These are phyloP conservation scores for Prunus salicina DNA, from an alignment of 306 rosid species.

Conservation along the genomic window DNA sequence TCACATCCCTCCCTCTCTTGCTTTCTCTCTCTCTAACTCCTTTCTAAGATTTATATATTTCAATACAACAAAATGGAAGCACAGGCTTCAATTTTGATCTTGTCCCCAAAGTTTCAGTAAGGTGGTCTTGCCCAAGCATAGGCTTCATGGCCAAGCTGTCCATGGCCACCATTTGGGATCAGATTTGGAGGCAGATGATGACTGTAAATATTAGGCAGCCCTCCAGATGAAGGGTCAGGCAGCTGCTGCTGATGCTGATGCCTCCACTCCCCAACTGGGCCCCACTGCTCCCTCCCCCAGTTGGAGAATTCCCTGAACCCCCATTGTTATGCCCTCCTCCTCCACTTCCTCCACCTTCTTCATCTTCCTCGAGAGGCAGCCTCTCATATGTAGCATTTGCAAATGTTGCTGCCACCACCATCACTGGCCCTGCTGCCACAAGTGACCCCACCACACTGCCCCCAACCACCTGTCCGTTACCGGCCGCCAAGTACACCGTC, in stretches of 20 bases:
- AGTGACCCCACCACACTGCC: constrained; percentile 90
- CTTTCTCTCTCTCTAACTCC: neutral
- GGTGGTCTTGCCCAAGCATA: constrained; percentile 72
- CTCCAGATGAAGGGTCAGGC: constrained; percentile 57
- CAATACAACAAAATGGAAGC: neutral
- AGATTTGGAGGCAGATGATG: constrained; percentile 50
- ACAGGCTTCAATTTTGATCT: no score
- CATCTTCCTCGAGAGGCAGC: constrained; percentile 83
- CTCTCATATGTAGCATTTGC: constrained; percentile 93
- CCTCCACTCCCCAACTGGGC: constrained; percentile 33
- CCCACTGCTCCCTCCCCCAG: constrained; percentile 43
- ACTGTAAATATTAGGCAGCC: constrained; percentile 48
- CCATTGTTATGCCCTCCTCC: constrained; percentile 20
- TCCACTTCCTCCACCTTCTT: constrained; percentile 44
- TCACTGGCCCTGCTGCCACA: constrained; percentile 87
- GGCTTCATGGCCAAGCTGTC: constrained; percentile 65
- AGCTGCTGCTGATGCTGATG: constrained; percentile 11
- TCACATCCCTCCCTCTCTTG: neutral
- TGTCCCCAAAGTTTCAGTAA: constrained; percentile 27
- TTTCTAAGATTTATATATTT: neutral
- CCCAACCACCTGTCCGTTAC: constrained; percentile 87
- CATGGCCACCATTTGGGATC: constrained; percentile 59
- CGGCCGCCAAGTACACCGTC: constrained; percentile 81
- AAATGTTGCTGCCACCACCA: constrained; percentile 91
- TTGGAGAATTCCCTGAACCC: constrained; percentile 32